Conservation (phyloP, 257 asterid species). For the Striga asiatica region DNA sequence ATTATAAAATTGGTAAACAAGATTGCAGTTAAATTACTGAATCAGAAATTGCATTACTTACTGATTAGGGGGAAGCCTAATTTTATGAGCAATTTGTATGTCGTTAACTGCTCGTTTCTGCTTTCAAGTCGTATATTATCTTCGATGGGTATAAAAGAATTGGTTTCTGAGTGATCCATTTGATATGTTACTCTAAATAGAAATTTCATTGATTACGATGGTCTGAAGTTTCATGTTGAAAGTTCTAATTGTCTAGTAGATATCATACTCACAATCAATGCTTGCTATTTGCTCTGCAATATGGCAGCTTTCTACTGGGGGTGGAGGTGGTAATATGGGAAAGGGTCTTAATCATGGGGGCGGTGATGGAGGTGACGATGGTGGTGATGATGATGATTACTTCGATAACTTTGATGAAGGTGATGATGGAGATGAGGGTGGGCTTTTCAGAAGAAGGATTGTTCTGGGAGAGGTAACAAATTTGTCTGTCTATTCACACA, state of each 20-base stretch:
- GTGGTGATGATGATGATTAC: conserved; percentile 98
- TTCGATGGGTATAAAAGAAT: not conserved
- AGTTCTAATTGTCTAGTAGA: not conserved
- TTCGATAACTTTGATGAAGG: conserved; percentile 93
- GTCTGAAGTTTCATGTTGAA: not conserved
- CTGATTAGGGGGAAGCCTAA: not conserved
- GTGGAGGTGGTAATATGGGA: conserved; percentile 90
- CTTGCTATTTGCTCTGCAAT: conserved; percentile 6
- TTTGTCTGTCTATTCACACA: not conserved
- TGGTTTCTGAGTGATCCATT: not conserved
- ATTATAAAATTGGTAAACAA: not conserved
- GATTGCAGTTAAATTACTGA: not conserved
- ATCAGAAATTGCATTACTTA: not conserved
- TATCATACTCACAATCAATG: not conserved
- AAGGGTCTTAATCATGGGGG: conserved; percentile 83
- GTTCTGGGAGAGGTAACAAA: conserved; percentile 67
- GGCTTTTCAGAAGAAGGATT: conserved; percentile 79
- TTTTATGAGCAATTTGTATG: not conserved
- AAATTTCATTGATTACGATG: not conserved
- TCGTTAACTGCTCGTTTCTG: not conserved
- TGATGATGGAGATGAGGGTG: conserved; percentile 95
- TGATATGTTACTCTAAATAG: not conserved
- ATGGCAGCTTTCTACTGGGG: conserved; percentile 71
- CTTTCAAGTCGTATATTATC: not conserved
- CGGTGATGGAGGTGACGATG: conserved; percentile 98